Conservation (phyloP, 495 filamentous ascomycete species). For the Polyplosphaeria fusca region DNA sequence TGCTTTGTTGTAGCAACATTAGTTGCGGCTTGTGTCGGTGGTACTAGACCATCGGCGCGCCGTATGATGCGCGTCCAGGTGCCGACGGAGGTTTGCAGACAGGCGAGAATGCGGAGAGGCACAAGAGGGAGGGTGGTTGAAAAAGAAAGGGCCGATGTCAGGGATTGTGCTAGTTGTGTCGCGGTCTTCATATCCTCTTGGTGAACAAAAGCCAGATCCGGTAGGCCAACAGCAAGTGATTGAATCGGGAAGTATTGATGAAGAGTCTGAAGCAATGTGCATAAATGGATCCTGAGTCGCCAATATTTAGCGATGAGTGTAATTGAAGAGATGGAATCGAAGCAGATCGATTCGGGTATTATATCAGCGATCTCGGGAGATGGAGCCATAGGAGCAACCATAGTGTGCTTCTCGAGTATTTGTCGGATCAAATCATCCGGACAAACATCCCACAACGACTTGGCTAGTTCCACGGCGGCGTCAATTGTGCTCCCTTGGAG, state of each 20-base stretch:
- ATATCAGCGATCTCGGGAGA: slow-evolving; percentile 4
- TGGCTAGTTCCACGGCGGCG: not conserved
- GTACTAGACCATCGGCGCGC: not conserved
- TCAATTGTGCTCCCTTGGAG: not conserved
- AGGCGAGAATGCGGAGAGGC: not conserved
- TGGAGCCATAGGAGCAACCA: not conserved
- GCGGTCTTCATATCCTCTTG: slow-evolving; percentile 1
- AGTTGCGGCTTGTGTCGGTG: too few relatives aligned
- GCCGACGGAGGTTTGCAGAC: not conserved
- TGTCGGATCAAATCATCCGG: not conserved
- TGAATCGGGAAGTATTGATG: not conserved
- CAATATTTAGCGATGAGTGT: slow-evolving; percentile 5
- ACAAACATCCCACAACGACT: not conserved
- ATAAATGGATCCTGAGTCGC: not conserved
- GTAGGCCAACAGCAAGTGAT: not conserved
- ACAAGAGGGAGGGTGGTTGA: not conserved
- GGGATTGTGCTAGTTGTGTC: not conserved
- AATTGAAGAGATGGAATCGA: not conserved
- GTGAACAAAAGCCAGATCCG: not conserved
- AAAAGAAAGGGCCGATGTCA: not conserved
- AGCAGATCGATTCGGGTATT: not conserved
- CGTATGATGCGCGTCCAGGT: slow-evolving; percentile 2
- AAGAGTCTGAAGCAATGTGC: not conserved
- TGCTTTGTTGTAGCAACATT: too few relatives aligned
- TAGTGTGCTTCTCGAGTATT: not conserved